A percentile compares a stretch with the other conserved stretches of the same genome.
These are phyloP conservation scores for Phialocephala sp. DNA, from an alignment of 2,329 filamentous ascomycete genomes.

Conservation along the genomic window DNA sequence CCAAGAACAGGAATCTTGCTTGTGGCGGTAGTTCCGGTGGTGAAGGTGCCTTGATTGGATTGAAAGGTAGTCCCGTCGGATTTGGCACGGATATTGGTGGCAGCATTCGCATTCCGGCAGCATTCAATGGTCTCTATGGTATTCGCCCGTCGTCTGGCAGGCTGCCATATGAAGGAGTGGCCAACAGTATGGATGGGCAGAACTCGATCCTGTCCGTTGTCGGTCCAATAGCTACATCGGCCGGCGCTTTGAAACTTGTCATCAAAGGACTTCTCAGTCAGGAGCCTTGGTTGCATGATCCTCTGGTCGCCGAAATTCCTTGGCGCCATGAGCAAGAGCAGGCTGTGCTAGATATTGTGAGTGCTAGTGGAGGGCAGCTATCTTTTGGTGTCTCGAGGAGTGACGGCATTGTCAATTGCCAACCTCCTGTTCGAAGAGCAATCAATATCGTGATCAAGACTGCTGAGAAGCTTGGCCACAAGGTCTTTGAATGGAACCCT, in stretches of 20 bases:
- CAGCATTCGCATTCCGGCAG: slow-evolving; percentile 45
- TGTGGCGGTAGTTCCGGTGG: slow-evolving; percentile 42
- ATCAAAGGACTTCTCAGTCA: slow-evolving; percentile 61
- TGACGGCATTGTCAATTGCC: slow-evolving; percentile 56
- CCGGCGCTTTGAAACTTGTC: slow-evolving; percentile 59
- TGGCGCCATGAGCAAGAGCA: slow-evolving; percentile 58
- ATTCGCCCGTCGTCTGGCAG: slow-evolving; percentile 46
- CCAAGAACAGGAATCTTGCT: slow-evolving; percentile 39
- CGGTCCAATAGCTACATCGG: slow-evolving; percentile 64
- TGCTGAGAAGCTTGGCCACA: slow-evolving; percentile 59
- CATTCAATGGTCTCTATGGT: slow-evolving; percentile 47
- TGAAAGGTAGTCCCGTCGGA: slow-evolving; percentile 42
- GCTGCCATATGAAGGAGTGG: slow-evolving; percentile 59
- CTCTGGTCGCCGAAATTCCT: slow-evolving; percentile 67
- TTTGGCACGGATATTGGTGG: slow-evolving; percentile 44
- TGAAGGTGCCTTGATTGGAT: slow-evolving; percentile 43
- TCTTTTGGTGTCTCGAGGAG: slow-evolving; percentile 60
- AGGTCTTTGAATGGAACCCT: slow-evolving; percentile 64
- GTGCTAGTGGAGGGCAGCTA: slow-evolving; percentile 47
- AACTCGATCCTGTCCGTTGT: slow-evolving; percentile 66
- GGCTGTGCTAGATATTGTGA: slow-evolving; percentile 47
- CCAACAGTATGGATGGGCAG: slow-evolving; percentile 65
- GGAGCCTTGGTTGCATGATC: slow-evolving; percentile 70
- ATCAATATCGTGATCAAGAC: slow-evolving; percentile 56
- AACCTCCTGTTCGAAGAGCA: slow-evolving; percentile 63